Evolutionary conservation across 306 rosid genomes (phyloP).

Genomic region (Abrus precatorius): DNA sequence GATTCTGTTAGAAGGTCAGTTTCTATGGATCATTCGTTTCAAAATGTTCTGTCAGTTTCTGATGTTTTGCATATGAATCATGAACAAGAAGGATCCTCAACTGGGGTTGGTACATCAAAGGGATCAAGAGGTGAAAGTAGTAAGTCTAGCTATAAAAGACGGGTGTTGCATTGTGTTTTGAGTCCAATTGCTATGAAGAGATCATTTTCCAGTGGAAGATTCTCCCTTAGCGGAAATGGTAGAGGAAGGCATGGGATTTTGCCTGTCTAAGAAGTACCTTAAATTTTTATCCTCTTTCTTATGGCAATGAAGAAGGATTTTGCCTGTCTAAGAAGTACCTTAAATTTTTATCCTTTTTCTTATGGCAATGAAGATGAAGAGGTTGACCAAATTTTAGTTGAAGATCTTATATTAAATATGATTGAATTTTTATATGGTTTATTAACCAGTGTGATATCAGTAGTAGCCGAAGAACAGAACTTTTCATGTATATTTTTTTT

Average conservation of each 20-base stretch:
- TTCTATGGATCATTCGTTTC: conserved; percentile 81
- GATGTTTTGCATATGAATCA: conserved; percentile 62
- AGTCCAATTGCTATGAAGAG: conserved; percentile 89
- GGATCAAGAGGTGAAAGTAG: conserved; percentile 59
- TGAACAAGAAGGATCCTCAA: conserved; percentile 57
- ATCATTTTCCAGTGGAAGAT: conserved; percentile 87
- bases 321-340: conserved; percentile 58
- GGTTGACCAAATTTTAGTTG: conserved; percentile 46
- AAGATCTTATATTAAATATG: conserved; percentile 38
- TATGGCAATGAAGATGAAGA: conserved; percentile 16
- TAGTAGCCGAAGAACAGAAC: background rate
- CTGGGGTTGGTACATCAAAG: conserved; percentile 70
- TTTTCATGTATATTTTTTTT: conserved; percentile 8
- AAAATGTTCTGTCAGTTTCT: conserved; percentile 52
- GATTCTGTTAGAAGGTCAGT: conserved; percentile 70
- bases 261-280: conserved; percentile 56
- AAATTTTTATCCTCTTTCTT: background rate
- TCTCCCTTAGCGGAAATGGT: conserved; percentile 64
- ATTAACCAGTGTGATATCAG: conserved; percentile 40
- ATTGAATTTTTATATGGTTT: conserved; percentile 27
- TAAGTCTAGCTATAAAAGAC: conserved; percentile 58
- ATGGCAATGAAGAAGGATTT: conserved; percentile 25
- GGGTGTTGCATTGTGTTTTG: conserved; percentile 63
- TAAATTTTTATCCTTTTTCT: background rate
- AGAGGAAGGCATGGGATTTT: conserved; percentile 65